Base-by-base conservation (phyloP, 805 yeast species). In the Barnettozyma wickerhamii region DNA sequence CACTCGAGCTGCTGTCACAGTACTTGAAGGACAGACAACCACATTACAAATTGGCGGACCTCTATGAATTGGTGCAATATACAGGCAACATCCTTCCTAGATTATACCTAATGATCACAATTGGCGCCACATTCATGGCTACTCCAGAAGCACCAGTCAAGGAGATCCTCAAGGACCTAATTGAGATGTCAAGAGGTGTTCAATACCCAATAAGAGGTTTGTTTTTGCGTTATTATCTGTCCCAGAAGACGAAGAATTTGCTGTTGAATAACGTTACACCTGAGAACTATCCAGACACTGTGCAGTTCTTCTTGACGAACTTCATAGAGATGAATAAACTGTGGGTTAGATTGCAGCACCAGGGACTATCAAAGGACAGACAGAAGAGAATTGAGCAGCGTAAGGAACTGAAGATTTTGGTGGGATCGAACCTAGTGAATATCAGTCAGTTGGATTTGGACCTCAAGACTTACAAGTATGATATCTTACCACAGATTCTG, bases 251-350 rank as follows among this genome's bases (percentile, higher is more conserved):
- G 13, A 84, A 89, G 48, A 57, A 52, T 36, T 49, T 66, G 18
- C 45, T 69, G n/a, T 15, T 41, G 24, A 41, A 41, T 21, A 37
- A 33, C 23, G 31, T 38, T 3, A 37, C 44, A 19, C 65, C 69
- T 5, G 49, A 48, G 10, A 53, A 55, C 18, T 49, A 82, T 36
- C 66, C 74, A 35, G 89, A 83, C 47, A 79, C 90, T 3, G 83
- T 88, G 31, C 79, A 81, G 43, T 91, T 90, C 56, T 75, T 90
- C 27, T 72, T 87, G 38, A 77, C 86, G 15, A 93, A 93, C 60
- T 93, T 93, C 60, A 80, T 91, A 42, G 99, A 93, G 60, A 93
- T 93, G 99, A 93, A 93, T 67, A 93, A 93, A 62, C 70, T 93
- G 35, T 93, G 99, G 99, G 98, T 93, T 4, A 75, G 99, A 38